Base-by-base conservation (phyloP, 371 early-diverging fungal species). In the Haplosporangium sp. region DNA sequence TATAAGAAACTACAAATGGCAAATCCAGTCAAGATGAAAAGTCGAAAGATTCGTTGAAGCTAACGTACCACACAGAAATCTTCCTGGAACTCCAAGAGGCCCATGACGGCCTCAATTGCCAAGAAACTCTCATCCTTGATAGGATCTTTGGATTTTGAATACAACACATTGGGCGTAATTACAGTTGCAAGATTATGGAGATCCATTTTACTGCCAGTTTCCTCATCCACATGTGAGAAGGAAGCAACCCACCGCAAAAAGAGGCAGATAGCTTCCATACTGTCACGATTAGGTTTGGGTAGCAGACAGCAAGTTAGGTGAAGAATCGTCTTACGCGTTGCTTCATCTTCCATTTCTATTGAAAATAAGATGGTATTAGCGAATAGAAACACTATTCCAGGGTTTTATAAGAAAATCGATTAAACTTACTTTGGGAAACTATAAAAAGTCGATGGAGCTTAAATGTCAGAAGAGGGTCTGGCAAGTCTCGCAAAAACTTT, bases 401-500 rank as follows among this genome's bases (percentile, higher is more conserved):
- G 4, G 48, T 48, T 37, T 17, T n/a, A 70, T 48, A 67, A 17
- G 5, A 19, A 37, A 55, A 44, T 45, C 11, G 27, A 44, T n/a
- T 7, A 48, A 13, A 66, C 85, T 85, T 89, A 94, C 94, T 92
- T 71, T 92, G 93, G 50, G 94, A 89, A 2, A 86, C 84, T 42
- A 96, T 82, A 76, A 98, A 96, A 19, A 97, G 77, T 13, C 89
- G 86, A 75, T 95, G 92, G 56, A 98, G 85, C 71, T 92, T 89
- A 83, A 91, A 96, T 7, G 98, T 96, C 67, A 98, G 83, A 27
- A 98, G 84, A 2, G 99, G 99, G 59, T 98, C 98, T 0, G 99
- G 98, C 63, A 98, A 71, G 53, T 97, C 97, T n/a, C 98, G 91
- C 69, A 98, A 77, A 71, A 95, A 98, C 81, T 95, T 95, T 71